Evolutionary conservation across 2,329 filamentous ascomycete genomes (phyloP).

Genomic region (Hirsutella thompsonii): DNA sequence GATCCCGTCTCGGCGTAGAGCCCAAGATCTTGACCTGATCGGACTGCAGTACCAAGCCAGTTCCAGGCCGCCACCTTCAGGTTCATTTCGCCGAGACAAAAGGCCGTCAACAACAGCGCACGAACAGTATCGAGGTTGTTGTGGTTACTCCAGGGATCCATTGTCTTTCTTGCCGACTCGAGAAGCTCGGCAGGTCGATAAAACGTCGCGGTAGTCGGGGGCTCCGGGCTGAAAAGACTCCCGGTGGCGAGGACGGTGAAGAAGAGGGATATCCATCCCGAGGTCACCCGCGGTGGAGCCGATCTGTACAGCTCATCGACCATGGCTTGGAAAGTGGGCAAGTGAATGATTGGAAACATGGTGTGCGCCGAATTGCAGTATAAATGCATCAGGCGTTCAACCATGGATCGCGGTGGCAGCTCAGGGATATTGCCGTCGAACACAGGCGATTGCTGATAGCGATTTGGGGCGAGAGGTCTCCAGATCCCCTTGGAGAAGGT

Average conservation of each 20-base stretch:
- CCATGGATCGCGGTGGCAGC: conserved; percentile 56
- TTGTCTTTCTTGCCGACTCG: conserved; percentile 53
- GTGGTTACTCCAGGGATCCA: conserved; percentile 74
- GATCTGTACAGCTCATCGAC: conserved; percentile 68
- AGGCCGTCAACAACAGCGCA: conserved; percentile 56
- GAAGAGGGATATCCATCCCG: conserved; percentile 67
- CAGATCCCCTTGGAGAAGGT: conserved; percentile 67
- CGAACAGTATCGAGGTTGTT: conserved; percentile 65
- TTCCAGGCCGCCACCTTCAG: conserved; percentile 74
- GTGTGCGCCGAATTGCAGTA: conserved; percentile 70
- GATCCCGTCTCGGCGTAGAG: conserved; percentile 64
- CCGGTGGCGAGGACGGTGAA: conserved; percentile 78
- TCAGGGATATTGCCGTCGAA: conserved; percentile 45
- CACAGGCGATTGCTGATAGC: conserved; percentile 32
- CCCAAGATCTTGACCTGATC: conserved; percentile 72
- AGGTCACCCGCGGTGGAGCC: conserved; percentile 41
- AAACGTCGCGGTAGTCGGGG: conserved; percentile 37
- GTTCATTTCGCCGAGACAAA: conserved; percentile 79
- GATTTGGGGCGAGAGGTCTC: conserved; percentile 60
- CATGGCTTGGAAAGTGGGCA: conserved; percentile 66
- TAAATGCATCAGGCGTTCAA: conserved; percentile 59
- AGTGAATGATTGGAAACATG: conserved; percentile 76
- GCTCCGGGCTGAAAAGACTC: conserved; percentile 53
- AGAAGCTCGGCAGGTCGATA: conserved; percentile 50
- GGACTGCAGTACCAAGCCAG: conserved; percentile 70